These are phyloP conservation scores for Aspergillus avenaceus DNA, from an alignment of 495 filamentous ascomycete genomes.

Conservation along the genomic window DNA sequence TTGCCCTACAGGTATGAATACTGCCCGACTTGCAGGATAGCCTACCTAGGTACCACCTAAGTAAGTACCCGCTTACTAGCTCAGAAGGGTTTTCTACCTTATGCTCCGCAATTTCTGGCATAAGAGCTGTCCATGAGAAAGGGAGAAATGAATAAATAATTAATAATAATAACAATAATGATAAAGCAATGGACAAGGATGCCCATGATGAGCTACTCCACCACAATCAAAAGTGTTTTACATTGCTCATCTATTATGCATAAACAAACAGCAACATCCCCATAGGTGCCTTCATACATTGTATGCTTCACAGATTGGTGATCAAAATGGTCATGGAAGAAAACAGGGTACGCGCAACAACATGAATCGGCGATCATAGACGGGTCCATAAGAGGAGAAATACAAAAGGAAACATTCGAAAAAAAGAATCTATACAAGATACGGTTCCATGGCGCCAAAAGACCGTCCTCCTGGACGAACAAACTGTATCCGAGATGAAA, in stretches of 20 bases:
- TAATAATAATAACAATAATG: no score
- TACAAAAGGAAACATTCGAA: constrained; percentile 15
- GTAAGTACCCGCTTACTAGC: no score
- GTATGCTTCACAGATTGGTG: constrained; percentile 19
- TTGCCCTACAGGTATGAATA: no score
- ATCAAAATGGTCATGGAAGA: constrained; percentile 24
- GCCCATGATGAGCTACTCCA: no score
- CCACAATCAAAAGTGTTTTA: constrained; percentile 37
- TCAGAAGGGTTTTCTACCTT: no score
- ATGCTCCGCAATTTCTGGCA: no score
- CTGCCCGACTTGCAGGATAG: no score
- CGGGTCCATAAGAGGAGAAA: constrained; percentile 26
- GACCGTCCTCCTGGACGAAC: constrained; percentile 33
- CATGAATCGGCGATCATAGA: constrained; percentile 27
- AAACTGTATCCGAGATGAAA: constrained; percentile 32
- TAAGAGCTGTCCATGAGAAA: no score
- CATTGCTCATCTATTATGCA: constrained; percentile 46
- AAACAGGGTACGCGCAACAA: constrained; percentile 26
- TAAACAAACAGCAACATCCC: constrained; percentile 32
- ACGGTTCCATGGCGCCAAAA: constrained; percentile 41
- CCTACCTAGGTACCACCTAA: no score
- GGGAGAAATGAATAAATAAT: no score
- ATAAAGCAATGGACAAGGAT: no score
- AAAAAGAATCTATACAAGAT: constrained; percentile 44
- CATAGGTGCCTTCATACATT: constrained; percentile 29